These are phyloP conservation scores for Dinochytrium kinnereticum DNA, from an alignment of 371 early-diverging fungal species.

Conservation along the genomic window DNA sequence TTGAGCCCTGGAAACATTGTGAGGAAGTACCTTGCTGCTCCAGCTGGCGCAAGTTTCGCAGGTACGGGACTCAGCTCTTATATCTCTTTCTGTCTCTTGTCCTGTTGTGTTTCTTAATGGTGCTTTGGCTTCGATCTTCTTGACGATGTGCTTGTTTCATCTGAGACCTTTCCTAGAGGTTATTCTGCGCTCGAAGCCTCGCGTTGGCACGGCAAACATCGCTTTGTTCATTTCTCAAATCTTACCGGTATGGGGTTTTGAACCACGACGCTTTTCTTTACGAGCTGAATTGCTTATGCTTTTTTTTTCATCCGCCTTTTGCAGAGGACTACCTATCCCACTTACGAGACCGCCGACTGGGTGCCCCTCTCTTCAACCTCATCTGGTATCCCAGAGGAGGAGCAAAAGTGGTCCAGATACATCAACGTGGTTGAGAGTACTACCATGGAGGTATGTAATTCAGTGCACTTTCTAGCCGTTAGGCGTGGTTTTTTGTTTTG, in stretches of 20 bases:
- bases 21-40: constrained; percentile 77
- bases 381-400: constrained; percentile 63
- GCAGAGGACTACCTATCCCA: constrained; percentile 68
- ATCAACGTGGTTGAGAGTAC: constrained; percentile 74
- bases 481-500: no score
- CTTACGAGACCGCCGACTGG: constrained; percentile 62
- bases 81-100: no score
- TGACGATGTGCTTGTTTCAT: no score
- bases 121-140: no score
- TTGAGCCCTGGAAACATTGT: constrained; percentile 81
- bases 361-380: constrained; percentile 55
- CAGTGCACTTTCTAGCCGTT: no score
- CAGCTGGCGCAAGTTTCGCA: constrained; percentile 78
- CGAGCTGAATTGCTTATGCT: no score
- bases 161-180: not conserved
- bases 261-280: no score
- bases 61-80: not conserved
- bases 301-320: no score
- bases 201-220: constrained; percentile 5
- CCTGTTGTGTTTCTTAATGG: no score
- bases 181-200: not conserved
- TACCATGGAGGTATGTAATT: constrained; percentile 72
- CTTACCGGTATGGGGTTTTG: not conserved
- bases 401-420: constrained; percentile 58
- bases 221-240: not conserved